Conservation (phyloP, 768 basidiomycete genomes). For the Tulasnella sp. region DNA sequence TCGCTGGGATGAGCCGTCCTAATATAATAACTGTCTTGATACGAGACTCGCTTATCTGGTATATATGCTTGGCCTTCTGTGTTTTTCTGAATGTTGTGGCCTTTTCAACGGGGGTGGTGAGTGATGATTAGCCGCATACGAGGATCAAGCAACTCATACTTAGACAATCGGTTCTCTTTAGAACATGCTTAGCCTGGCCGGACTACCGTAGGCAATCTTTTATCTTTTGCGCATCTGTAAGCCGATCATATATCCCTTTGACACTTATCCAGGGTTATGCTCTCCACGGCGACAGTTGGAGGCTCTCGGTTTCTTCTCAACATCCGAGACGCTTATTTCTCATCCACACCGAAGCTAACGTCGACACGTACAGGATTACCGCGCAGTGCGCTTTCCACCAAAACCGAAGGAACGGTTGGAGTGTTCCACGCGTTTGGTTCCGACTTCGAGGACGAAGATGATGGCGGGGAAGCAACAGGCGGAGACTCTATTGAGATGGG, state of each 20-base stretch:
- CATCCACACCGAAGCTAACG: no score
- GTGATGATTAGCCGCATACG: neutral
- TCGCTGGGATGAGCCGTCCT: neutral
- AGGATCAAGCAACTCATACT: neutral
- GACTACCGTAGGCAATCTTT: neutral
- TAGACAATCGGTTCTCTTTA: neutral
- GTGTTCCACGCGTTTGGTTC: no score
- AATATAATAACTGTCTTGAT: neutral
- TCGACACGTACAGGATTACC: no score
- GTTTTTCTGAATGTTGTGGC: neutral
- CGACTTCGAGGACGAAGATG: no score
- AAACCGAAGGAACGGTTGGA: no score
- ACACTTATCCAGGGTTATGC: no score
- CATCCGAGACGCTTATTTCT: conserved; percentile 11
- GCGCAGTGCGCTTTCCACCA: no score
- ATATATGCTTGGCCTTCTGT: neutral
- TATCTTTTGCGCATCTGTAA: no score
- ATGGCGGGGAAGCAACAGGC: no score
- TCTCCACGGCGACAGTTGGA: neutral
- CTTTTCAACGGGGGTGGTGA: neutral
- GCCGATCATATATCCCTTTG: no score
- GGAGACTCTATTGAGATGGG: no score
- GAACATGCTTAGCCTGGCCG: neutral
- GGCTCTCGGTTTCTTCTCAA: conserved; percentile 19
- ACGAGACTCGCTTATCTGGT: neutral